Base-by-base conservation (phyloP, 306 rosid species). In the Styphnolobium japonicum region DNA sequence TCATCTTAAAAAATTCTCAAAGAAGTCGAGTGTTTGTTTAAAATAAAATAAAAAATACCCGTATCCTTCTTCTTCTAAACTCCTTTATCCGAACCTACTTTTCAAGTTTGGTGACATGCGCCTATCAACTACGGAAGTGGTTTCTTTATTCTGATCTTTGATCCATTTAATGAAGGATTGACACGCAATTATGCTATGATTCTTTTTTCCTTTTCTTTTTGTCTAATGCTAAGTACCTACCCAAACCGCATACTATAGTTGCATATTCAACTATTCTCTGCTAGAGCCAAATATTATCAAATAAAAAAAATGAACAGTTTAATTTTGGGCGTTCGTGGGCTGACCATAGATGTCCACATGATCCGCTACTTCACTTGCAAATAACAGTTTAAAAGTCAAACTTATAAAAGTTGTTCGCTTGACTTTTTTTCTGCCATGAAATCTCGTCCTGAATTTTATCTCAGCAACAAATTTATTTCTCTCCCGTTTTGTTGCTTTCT, bases 91-190 rank as follows among this genome's bases (percentile, higher is more conserved):
- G n/a, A n/a, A n/a, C n/a, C n/a, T n/a, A n/a, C n/a, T n/a, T n/a
- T 58, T 45, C 6, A 43, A 40, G 29, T 83, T 55, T 5, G 67
- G 56, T 53, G 76, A 62, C 74, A 53, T 33, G 71, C 57, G 10
- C 1, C 25, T 39, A 63, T 72, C 71, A 78, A 57, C 64, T 49
- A 4, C 8, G 18, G 16, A 15, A 27, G 42, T 71, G 79, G 25
- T 16, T 71, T 78, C 52, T 43, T 16, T 55, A 39, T 16, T 27
- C 19, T 33, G 23, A 33, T 6, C 36, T 31, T 18, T 45, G 62
- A 75, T 22, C 52, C 16, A n/a, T 46, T 37, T 37, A 37, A 37
- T 10, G 5, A 39, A 65, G 14, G 18, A 9, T 81, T 62, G 48
- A 55, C 57, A 52, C 52, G 10, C 10, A 27, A 73, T n/a, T 31